Percentiles rank a stretch among this genome's conserved stretches.
These are phyloP conservation scores for Aspergillus fructus DNA, from an alignment of 2,329 filamentous ascomycete genomes.

Conservation along the genomic window DNA sequence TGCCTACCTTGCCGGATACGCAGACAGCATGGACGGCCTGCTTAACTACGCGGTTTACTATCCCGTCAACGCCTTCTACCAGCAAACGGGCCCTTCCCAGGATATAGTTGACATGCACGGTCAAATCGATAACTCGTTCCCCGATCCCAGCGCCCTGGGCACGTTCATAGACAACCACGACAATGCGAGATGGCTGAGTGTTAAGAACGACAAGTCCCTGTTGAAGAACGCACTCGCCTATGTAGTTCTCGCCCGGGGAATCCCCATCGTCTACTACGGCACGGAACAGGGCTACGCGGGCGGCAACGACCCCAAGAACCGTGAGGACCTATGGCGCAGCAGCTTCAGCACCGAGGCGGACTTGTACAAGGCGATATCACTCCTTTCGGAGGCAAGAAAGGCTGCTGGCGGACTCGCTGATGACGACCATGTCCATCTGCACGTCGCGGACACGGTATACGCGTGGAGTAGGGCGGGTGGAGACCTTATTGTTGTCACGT, in stretches of 20 bases:
- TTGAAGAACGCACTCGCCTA: slow-evolving; percentile 64
- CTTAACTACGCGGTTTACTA: slow-evolving; percentile 56
- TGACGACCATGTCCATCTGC: neutral
- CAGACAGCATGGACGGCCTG: slow-evolving; percentile 46
- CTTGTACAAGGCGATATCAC: slow-evolving; percentile 42
- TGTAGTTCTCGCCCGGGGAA: slow-evolving; percentile 58
- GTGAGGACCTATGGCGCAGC: slow-evolving; percentile 60
- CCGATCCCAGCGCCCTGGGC: slow-evolving; percentile 50
- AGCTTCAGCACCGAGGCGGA: slow-evolving; percentile 48
- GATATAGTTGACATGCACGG: slow-evolving; percentile 35
- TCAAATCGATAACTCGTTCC: slow-evolving; percentile 37
- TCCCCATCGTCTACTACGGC: slow-evolving; percentile 67
- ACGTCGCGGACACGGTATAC: neutral
- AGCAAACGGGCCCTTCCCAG: neutral
- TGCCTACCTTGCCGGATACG: slow-evolving; percentile 45
- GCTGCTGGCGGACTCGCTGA: neutral
- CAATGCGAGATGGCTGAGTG: slow-evolving; percentile 50
- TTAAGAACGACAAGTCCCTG: slow-evolving; percentile 37
- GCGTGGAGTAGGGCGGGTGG: neutral
- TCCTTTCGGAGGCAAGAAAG: neutral
- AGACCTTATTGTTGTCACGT: neutral
- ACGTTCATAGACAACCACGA: slow-evolving; percentile 64
- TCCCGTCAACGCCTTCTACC: slow-evolving; percentile 31
- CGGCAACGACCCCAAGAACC: slow-evolving; percentile 49
- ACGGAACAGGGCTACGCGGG: slow-evolving; percentile 63